Conservation (phyloP, 2,329 filamentous ascomycete species). For the Amesomyces nigricolor region DNA sequence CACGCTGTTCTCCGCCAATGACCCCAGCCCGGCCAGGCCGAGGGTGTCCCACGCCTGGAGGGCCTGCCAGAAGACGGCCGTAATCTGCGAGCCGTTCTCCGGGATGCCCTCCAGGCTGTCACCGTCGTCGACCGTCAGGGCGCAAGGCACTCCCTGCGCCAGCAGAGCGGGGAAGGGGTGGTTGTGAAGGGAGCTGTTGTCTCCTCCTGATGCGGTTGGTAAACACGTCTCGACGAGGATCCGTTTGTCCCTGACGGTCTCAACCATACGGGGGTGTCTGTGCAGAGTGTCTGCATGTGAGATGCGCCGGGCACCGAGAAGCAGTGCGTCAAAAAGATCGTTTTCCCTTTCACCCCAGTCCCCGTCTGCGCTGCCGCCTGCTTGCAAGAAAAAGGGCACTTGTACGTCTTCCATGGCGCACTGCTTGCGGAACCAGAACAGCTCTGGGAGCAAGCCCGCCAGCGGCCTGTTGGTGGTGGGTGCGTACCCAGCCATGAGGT, state of each 20-base stretch:
- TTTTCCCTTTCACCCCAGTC: slow-evolving; percentile 65
- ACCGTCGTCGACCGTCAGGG: slow-evolving; percentile 86
- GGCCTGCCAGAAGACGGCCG: slow-evolving; percentile 91
- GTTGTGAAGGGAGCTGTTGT: slow-evolving; percentile 62
- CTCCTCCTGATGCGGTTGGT: slow-evolving; percentile 71
- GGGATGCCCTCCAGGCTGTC: neutral
- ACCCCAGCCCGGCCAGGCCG: slow-evolving; percentile 77
- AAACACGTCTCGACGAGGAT: slow-evolving; percentile 79
- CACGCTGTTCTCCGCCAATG: slow-evolving; percentile 86
- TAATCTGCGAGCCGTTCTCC: slow-evolving; percentile 61
- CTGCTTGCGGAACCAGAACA: slow-evolving; percentile 90
- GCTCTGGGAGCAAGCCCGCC: slow-evolving; percentile 68
- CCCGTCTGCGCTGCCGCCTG: slow-evolving; percentile 61
- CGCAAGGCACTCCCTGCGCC: slow-evolving; percentile 75
- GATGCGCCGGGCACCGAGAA: slow-evolving; percentile 82
- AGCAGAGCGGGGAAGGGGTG: slow-evolving; percentile 81
- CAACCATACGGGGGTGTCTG: slow-evolving; percentile 84
- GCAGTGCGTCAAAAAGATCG: slow-evolving; percentile 84
- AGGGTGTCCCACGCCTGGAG: slow-evolving; percentile 89
- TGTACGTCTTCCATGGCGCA: slow-evolving; percentile 72
- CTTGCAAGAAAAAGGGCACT: slow-evolving; percentile 94
- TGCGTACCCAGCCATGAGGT: slow-evolving; percentile 82
- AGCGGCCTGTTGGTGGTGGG: slow-evolving; percentile 76
- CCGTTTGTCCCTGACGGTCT: slow-evolving; percentile 81
- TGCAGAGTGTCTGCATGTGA: slow-evolving; percentile 84